Conservation (phyloP, 192 early-diverging fungal genomes). For the Gaertneriomyces semiglobifer region DNA sequence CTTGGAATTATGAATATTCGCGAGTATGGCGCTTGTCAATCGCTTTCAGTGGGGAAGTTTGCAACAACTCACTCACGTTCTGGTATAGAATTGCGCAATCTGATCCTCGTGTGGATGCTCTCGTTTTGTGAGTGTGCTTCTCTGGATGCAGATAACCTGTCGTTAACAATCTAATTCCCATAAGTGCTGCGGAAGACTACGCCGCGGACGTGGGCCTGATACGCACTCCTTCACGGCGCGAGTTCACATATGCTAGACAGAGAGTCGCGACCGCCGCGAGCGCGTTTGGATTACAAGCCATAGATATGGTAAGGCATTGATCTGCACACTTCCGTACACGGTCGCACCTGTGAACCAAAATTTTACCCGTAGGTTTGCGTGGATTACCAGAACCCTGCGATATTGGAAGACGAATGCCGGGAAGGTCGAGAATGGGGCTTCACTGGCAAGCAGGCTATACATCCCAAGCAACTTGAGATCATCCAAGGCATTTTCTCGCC, state of each 20-base stretch:
- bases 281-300: constrained; percentile 84
- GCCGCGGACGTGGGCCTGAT: constrained; percentile 83
- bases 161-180: constrained; percentile 23
- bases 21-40: constrained; percentile 24
- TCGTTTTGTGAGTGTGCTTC: constrained; percentile 42
- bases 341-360: neutral
- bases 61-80: constrained; percentile 2
- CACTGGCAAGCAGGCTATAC: constrained; percentile 94
- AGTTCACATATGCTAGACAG: constrained; percentile 80
- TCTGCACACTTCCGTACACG: neutral
- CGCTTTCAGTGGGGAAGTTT: constrained; percentile 58
- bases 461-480: constrained; percentile 80
- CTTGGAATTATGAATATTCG: constrained; percentile 75
- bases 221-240: constrained; percentile 66
- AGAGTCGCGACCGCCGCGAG: constrained; percentile 74
- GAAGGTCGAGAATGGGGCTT: constrained; percentile 92
- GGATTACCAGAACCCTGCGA: constrained; percentile 69
- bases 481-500: constrained; percentile 81
- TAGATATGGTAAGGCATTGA: constrained; percentile 69
- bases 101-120: constrained; percentile 72
- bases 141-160: too few relatives aligned
- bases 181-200: constrained; percentile 88
- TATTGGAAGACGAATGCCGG: constrained; percentile 74
- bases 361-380: constrained; percentile 58
- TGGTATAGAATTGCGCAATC: constrained; percentile 68